Conservation (phyloP, 495 filamentous ascomycete species). For the Xylaria acuta region DNA sequence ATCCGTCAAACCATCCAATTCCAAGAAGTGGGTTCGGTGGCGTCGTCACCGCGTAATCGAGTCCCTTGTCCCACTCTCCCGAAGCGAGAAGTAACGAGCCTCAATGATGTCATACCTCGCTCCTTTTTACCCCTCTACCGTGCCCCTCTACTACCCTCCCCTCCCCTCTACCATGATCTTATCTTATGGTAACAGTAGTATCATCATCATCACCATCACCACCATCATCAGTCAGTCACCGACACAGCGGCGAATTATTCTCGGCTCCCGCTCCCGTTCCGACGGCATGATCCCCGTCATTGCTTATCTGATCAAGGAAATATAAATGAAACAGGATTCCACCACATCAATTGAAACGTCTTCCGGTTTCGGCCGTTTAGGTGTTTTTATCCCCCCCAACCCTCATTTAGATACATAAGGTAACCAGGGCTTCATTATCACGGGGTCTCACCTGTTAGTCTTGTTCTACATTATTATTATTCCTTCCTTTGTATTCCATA, state of each 20-base stretch:
- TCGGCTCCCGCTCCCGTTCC: neutral
- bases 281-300: neutral
- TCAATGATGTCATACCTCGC: conserved; percentile 2
- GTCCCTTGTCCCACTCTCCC: neutral
- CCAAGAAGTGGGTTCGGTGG: neutral
- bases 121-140: neutral
- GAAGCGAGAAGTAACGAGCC: neutral
- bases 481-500: too few relatives aligned
- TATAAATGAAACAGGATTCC: neutral
- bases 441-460: too few relatives aligned
- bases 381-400: too few relatives aligned
- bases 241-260: neutral
- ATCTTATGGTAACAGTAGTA: too few relatives aligned
- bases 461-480: too few relatives aligned
- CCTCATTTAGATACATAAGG: too few relatives aligned
- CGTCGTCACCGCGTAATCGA: neutral
- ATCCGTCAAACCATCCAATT: neutral
- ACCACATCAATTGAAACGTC: too few relatives aligned
- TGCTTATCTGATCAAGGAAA: neutral
- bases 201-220: too few relatives aligned
- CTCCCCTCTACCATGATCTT: neutral
- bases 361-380: too few relatives aligned
- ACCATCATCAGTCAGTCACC: neutral
- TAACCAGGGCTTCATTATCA: too few relatives aligned
- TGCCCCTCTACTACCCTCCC: too few relatives aligned